Base-by-base conservation (phyloP, 2,329 filamentous ascomycete genomes). In the Coniella vitis region DNA sequence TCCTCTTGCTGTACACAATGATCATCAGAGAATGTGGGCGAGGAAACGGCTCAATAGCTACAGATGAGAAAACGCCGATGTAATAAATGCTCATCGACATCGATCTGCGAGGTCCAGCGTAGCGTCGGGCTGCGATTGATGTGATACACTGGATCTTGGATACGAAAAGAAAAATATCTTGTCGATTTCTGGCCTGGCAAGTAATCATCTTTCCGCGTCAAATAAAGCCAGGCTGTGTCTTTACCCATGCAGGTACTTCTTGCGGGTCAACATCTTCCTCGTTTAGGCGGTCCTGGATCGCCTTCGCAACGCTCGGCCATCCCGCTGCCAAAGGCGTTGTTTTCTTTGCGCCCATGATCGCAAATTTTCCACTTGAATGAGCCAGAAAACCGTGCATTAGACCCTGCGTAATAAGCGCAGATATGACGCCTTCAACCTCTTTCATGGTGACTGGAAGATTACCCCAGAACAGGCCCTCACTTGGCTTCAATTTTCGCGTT, bases 351-450 rank as follows among this genome's bases (percentile, higher is more conserved):
- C 90, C 90, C 45, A 86, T 81, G 38, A 96, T 87, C 12, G 89
- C 90, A 60, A 96, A 90, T 42, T 86, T 83, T 38, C 78, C 77
- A 60, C 83, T 81, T 21, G 78, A 78, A 59, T 94, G 88, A 14
- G 86, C 87, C 22, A 96, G 77, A 60, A 90, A 96, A 2, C 90
- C 91, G 56, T 84, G 82, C 62, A 96, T 73, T 20, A 95, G 71
- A 1, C 86, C 87, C 65, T 95, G 87, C 43, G 86, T 81, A 17
- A 94, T 78, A 12, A 96, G 75, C 10, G 83, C 84, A 0, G 86
- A 80, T 12, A 94, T 75, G 42, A 87, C 81, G 38, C 81, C 81
- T 66, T 95, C 89, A n/a, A 94, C 73, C 56, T 88, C 84, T 13
- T 78, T 69, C 32, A 78, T 66, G 35, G 79, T 74, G 31, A 83